These are phyloP conservation scores for Wickerhamomyces queroliae DNA, from an alignment of 805 yeast species.

Conservation along the genomic window DNA sequence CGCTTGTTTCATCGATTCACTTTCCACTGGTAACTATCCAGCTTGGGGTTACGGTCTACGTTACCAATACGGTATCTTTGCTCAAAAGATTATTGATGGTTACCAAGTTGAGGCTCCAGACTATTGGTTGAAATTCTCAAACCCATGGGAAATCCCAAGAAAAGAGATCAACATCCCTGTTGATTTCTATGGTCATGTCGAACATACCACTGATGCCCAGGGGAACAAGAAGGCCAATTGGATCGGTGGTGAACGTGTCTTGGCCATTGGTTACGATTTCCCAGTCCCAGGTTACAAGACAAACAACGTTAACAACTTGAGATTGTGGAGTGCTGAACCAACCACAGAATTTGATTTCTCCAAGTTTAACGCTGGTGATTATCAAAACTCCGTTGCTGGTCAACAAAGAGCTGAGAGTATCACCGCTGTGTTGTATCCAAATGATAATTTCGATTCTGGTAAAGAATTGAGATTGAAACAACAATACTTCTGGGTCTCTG, in stretches of 20 bases:
- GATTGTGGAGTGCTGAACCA: conserved; percentile 88
- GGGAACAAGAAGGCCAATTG: conserved; percentile 63
- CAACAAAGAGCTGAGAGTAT: conserved; percentile 90
- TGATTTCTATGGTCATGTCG: conserved; percentile 75
- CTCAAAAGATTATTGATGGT: conserved; percentile 85
- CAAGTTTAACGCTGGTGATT: conserved; percentile 89
- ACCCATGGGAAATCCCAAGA: conserved; percentile 93
- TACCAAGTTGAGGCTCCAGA: conserved; percentile 94
- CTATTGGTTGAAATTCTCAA: conserved; percentile 83
- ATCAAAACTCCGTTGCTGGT: conserved; percentile 71
- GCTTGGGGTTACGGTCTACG: conserved; percentile 97
- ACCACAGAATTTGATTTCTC: conserved; percentile 87
- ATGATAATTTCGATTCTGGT: conserved; percentile 88
- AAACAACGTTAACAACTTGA: conserved; percentile 75
- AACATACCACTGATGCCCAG: conserved; percentile 36
- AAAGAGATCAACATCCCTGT: conserved; percentile 84
- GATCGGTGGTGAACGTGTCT: conserved; percentile 85
- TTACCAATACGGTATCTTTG: conserved; percentile 89
- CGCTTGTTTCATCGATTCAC: conserved; percentile 88
- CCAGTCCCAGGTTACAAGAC: conserved; percentile 91
- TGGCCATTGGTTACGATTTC: conserved; percentile 87
- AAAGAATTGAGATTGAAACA: conserved; percentile 90
- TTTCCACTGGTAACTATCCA: conserved; percentile 79
- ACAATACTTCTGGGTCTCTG: conserved; percentile 96
- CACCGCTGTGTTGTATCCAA: conserved; percentile 89